Evolutionary conservation across 2,329 filamentous ascomycete genomes (phyloP), one percentile per base, ranked within the genome.

Genomic region (Penicillium hordei): DNA sequence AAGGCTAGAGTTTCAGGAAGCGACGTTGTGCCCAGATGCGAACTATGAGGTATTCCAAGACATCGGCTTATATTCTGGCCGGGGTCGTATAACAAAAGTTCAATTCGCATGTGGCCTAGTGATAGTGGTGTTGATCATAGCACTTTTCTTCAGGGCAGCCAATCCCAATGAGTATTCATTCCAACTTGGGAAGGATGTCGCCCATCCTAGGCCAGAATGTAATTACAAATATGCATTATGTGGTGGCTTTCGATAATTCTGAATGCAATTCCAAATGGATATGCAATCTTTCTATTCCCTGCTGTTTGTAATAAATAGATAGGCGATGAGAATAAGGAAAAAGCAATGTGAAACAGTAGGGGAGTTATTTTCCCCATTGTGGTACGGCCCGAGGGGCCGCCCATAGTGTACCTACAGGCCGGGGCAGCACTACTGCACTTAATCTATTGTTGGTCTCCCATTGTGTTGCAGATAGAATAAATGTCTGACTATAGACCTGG

Each of bases 381-480:
- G 63, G 63, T 40, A 59, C 61, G 64, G 64, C 58, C 60, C 63
- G 61, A 31, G n/a, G 43, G 53, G 56, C 60, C 55, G 48, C 33
- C 45, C 43, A 52, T 49, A 39, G 38, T 55, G 48, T 57, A 23
- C 43, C 52, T 46, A 48, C 38, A 31, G 43, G 40, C 39, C 34
- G 49, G 34, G 21, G 50, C 52, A 62, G 50, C 52, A 52, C 60
- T 60, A 55, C 61, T 62, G 52, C 57, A 62, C 19, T 46, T 40
- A 31, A 25, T 27, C 34, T 34, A 40, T 55, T 36, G 17, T 39
- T 17, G 19, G 15, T 13, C 52, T 12, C 27, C n/a, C 36, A 43
- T 17, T 51, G 15, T 46, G 49, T 33, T 38, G 52, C 57, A 44
- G 27, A 27, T 15, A 43, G 44, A 54, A 27, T 52, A 50, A 34